Evolutionary conservation across 805 yeast genomes (phyloP).

Genomic region (Kazachstania psychrophila): DNA sequence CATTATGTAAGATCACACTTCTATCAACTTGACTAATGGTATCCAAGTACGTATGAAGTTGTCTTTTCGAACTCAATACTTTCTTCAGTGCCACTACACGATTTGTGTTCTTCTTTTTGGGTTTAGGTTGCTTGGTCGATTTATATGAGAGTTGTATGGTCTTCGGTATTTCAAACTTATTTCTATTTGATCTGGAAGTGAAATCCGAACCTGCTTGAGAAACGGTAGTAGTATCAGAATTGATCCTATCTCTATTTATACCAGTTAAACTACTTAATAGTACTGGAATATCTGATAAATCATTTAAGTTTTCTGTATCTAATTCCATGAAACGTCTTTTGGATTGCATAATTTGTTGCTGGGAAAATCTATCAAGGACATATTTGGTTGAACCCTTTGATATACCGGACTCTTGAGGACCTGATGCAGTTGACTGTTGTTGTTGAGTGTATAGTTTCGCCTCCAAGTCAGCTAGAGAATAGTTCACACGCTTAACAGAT

Average conservation of each 20-base stretch:
- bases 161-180: constrained; percentile 27
- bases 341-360: constrained; percentile 25
- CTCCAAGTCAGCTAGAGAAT: constrained; percentile 29
- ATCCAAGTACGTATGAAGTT: constrained; percentile 26
- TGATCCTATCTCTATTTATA: constrained; percentile 25
- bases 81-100: constrained; percentile 26
- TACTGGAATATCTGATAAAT: constrained; percentile 24
- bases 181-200: constrained; percentile 13
- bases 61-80: constrained; percentile 23
- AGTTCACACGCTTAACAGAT: constrained; percentile 27
- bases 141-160: constrained; percentile 22
- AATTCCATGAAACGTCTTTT: constrained; percentile 27
- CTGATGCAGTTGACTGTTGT: background rate
- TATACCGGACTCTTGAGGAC: constrained; percentile 2
- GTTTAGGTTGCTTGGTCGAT: constrained; percentile 28
- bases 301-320: constrained; percentile 25
- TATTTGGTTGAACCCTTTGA: constrained; percentile 10
- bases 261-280: constrained; percentile 26
- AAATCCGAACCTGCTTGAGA: constrained; percentile 7
- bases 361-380: constrained; percentile 19
- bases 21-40: constrained; percentile 24
- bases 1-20: constrained; percentile 25
- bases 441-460: constrained; percentile 19
- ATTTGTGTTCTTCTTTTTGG: constrained; percentile 26
- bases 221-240: constrained; percentile 13